phyloP scores from a whole-genome alignment of 169 alveolate genomes.

The Plasmodium gaboni region DNA sequence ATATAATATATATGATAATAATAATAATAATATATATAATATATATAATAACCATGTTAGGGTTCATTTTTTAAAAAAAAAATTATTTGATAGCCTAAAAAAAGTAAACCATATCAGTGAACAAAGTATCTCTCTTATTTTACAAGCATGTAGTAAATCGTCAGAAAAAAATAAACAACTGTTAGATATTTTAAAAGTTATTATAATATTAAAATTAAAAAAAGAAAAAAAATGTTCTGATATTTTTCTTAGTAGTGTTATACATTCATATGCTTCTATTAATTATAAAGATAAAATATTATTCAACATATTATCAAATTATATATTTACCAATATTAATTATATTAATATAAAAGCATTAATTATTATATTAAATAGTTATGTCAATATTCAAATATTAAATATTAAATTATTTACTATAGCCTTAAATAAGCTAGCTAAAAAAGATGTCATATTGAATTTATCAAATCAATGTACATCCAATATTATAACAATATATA shows the following conservation, averaged over 20 bases:
- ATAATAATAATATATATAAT: not conserved
- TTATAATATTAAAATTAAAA: constrained; percentile 51
- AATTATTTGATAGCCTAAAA: constrained; percentile 16
- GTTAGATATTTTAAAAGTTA: constrained; percentile 44
- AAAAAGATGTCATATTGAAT: constrained; percentile 6
- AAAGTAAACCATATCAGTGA: constrained; percentile 60
- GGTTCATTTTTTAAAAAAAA: not conserved
- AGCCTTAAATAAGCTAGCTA: constrained; percentile 10
- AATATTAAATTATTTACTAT: constrained; percentile 19
- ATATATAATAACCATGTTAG: not conserved
- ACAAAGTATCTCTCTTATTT: constrained; percentile 71
- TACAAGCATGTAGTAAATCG: constrained; percentile 61
- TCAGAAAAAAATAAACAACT: constrained; percentile 21
- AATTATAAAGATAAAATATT: constrained; percentile 49
- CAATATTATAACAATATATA: constrained; percentile 34
- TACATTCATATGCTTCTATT: constrained; percentile 72
- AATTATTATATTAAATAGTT: constrained; percentile 41
- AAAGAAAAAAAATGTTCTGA: constrained; percentile 70
- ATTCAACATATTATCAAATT: constrained; percentile 21
- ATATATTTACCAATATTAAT: constrained; percentile 31
- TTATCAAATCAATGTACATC: constrained; percentile 72
- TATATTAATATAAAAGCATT: constrained; percentile 29
- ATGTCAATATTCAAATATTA: constrained; percentile 22
- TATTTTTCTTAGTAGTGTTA: constrained; percentile 60
- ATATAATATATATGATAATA: not conserved